Evolutionary conservation across 106 monocot genomes (phyloP).

Genomic region (Dendrobium officinale): DNA sequence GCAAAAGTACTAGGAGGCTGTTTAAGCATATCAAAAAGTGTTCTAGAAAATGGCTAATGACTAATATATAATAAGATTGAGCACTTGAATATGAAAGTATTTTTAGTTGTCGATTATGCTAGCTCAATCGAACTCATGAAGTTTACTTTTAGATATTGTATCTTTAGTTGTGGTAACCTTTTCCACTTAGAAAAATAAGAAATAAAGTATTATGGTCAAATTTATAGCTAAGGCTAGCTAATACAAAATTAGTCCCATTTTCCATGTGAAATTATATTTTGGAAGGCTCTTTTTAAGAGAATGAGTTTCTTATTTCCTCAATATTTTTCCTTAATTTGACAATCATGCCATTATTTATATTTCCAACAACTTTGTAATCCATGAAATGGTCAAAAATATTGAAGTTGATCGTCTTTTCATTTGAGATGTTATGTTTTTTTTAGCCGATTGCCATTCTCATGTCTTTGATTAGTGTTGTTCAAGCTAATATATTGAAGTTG

Average conservation of each 20-base stretch:
- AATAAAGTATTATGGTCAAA: background rate
- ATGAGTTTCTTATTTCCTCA: background rate
- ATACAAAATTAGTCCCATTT: background rate
- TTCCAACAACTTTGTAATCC: too few species aligned
- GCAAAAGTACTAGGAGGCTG: background rate
- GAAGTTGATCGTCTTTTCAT: too few species aligned
- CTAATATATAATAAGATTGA: background rate
- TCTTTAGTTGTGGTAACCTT: background rate
- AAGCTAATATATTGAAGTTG: too few species aligned
- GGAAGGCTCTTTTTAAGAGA: background rate
- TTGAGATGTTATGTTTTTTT: too few species aligned
- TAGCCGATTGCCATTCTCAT: too few species aligned
- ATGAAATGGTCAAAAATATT: too few species aligned
- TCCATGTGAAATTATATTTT: background rate
- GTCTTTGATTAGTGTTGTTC: too few species aligned
- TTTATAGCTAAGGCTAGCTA: background rate
- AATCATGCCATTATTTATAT: too few species aligned
- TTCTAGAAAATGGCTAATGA: background rate
- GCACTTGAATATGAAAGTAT: background rate
- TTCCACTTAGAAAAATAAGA: background rate
- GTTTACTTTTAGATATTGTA: background rate
- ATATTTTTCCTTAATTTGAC: too few species aligned
- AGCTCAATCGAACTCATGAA: background rate
- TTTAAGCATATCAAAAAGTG: background rate
- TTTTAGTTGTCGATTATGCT: background rate